Base-by-base conservation (phyloP, 148 eudicot species). In the Camellia japonica region DNA sequence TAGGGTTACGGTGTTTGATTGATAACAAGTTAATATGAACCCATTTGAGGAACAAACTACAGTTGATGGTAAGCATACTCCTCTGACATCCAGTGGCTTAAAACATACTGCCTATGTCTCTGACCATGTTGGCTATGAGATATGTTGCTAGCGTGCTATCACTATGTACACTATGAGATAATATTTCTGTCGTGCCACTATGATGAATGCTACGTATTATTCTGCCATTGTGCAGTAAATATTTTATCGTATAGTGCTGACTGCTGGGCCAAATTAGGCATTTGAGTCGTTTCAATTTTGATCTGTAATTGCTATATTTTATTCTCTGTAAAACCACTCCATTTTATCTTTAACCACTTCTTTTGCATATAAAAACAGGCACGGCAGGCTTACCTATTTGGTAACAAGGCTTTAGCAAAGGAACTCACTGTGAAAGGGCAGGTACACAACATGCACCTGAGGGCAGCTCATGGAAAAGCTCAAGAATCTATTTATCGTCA, bases 391-490 rank as follows among this genome's bases (percentile, higher is more conserved):
- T 94, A 91, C 81, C 79, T 93, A 13, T 74, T 89, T 68, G 97
- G 98, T 70, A 91, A 96, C 91, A 96, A 96, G 84, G 94, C 97
- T 80, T 84, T 96, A 73, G 97, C 98, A 52, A 96, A 96, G 83
- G 97, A 96, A 75, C 81, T 96, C 85, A 94, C 98, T 80, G 86
- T 84, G 65, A 96, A 93, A 84, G 99, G 99, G 44, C 99, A 96
- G 78, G 74, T 91, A 86, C 93, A 93, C 88, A 94, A 92, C 88
- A 88, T 90, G 89, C 95, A 92, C 84, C 92, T 94, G 97, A 96
- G 92, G 89, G 95, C 94, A 72, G 98, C 99, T 82, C 97, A 96
- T 81, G 90, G 79, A 47, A 90, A 93, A 86, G 99, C 98, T 76
- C 98, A 94, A 83, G 97, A 96, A 87, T 90, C 99, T 55, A 94